Evolutionary conservation across 495 filamentous ascomycete species (phyloP), one percentile per base, ranked within the genome.

Genomic region (Aspergillus olivimuriae): DNA sequence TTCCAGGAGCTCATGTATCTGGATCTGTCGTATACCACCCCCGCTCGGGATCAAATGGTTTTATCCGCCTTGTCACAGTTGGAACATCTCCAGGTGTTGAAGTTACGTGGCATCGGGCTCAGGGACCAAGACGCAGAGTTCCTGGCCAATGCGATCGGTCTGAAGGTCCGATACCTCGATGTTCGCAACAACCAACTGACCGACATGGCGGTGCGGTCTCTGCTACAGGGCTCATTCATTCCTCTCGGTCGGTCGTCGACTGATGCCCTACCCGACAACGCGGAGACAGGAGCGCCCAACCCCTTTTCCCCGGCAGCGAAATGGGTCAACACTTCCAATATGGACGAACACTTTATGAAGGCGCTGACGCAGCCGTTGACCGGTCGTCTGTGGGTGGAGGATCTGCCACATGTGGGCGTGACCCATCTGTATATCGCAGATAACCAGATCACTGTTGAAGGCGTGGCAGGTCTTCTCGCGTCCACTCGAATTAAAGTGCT

Each of bases 371-470:
- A 57, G n/a, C 69, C 70, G 4, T 59, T 72, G 21, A 62, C 74
- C 19, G 69, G 64, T 15, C 65, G 74, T 28, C 65, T 74, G 24
- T 72, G 75, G 48, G 67, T 79, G 23, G 76, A 81, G 36, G 69
- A 75, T 43, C 48, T 76, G 5, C 58, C 71, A n/a, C 55, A 68
- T 48, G 55, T 57, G 4, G 78, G 78, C 3, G 72, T 82, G 22
- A 81, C 77, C 0, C 78, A 82, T 57, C 64, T 82, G 5, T 77
- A 76, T 51, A 71, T 81, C 16, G 63, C 77, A 19, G 63, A 78
- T 26, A 85, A 85, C 45, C 63, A 62, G 7, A 63, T 85, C 28
- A 77, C 73, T 12, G 70, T 78, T 1, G 75, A 78, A 51, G 79
- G 76, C 10, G 59, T 74, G 11, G 74, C 74, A 5, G 72, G 68